phyloP scores from a whole-genome alignment of 805 yeast species.

The Wickerhamomyces sydowiorum region DNA sequence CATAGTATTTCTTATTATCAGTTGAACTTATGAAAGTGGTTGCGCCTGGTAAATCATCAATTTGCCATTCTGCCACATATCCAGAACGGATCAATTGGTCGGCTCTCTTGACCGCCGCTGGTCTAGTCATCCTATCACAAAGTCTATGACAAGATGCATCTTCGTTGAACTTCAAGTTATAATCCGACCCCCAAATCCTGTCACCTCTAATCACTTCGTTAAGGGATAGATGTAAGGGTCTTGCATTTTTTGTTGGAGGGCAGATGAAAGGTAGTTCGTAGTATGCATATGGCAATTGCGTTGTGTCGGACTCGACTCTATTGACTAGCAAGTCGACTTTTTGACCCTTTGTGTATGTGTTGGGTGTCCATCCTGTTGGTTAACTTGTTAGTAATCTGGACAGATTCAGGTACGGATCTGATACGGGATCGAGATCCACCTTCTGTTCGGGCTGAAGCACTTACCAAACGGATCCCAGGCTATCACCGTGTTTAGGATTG shows the following conservation, averaged over 20 bases:
- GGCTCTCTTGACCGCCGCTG: conserved; percentile 47
- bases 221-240: conserved; percentile 60
- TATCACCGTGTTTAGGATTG: background rate
- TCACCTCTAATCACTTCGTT: conserved; percentile 82
- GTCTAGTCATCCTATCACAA: conserved; percentile 61
- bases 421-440: background rate
- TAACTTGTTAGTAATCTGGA: background rate
- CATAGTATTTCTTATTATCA: conserved; percentile 61
- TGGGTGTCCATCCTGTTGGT: conserved; percentile 29
- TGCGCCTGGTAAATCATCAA: conserved; percentile 85
- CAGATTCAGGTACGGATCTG: no score
- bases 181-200: conserved; percentile 70
- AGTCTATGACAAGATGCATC: conserved; percentile 61
- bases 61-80: conserved; percentile 76
- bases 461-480: conserved; percentile 21
- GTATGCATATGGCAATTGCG: conserved; percentile 72
- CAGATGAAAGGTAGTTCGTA: conserved; percentile 78
- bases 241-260: conserved; percentile 50
- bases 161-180: conserved; percentile 54
- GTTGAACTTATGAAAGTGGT: conserved; percentile 66
- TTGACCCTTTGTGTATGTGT: conserved; percentile 44
- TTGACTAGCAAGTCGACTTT: conserved; percentile 66
- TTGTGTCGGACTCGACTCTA: conserved; percentile 71
- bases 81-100: conserved; percentile 57
- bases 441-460: no score